Conservation (phyloP, 2,329 filamentous ascomycete species). For the Ophiostoma angusticollis region DNA sequence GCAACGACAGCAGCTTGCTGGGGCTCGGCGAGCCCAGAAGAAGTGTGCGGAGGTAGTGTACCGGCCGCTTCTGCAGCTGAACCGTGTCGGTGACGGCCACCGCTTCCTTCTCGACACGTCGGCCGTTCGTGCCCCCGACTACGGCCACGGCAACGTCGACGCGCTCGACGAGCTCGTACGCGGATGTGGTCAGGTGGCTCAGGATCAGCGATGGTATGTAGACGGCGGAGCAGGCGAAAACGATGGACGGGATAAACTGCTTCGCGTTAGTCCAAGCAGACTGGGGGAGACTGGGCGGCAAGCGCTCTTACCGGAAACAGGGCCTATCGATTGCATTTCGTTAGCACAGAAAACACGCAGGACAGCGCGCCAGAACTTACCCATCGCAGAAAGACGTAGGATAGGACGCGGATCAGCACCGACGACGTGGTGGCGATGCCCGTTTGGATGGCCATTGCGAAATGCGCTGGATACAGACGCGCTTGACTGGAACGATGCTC, state of each 20-base stretch:
- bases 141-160: conserved; percentile 40
- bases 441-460: conserved; percentile 20
- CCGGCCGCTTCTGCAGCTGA: conserved; percentile 41
- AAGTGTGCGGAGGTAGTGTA: conserved; percentile 50
- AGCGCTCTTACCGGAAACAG: conserved; percentile 26
- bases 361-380: conserved; percentile 25
- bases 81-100: conserved; percentile 53
- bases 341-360: neutral
- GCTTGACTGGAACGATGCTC: no score
- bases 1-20: conserved; percentile 49
- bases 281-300: neutral
- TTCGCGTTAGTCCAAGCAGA: neutral
- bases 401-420: conserved; percentile 33
- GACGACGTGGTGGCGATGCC: conserved; percentile 31
- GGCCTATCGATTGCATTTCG: no score
- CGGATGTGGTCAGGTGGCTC: conserved; percentile 42
- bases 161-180: conserved; percentile 46
- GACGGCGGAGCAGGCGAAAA: conserved; percentile 51
- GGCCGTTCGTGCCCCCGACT: conserved; percentile 23
- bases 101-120: conserved; percentile 31
- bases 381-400: conserved; percentile 51
- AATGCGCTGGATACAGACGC: no score
- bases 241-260: conserved; percentile 20
- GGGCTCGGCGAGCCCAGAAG: conserved; percentile 65
- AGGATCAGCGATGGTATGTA: conserved; percentile 52